Percentiles rank a stretch among this genome's conserved stretches.
These are phyloP conservation scores for Suhomyces pyralidae DNA, from an alignment of 805 yeast genomes.

Conservation along the genomic window DNA sequence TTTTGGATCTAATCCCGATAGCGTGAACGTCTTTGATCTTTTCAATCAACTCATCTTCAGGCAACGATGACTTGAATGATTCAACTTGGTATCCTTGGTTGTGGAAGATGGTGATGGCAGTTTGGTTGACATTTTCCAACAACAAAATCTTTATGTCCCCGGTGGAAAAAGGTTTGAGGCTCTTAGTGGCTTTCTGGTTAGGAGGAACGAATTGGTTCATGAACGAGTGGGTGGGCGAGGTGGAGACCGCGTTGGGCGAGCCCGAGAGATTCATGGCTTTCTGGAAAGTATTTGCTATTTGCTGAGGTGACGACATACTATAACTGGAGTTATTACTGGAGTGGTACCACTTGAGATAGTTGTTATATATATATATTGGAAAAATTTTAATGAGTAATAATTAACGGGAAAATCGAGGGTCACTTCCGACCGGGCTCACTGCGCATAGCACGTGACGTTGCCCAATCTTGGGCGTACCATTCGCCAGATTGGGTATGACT, in stretches of 20 bases:
- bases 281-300: slow-evolving; percentile 60
- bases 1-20: slow-evolving; percentile 96
- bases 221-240: slow-evolving; percentile 79
- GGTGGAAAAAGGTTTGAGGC: slow-evolving; percentile 90
- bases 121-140: slow-evolving; percentile 88
- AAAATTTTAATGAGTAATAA: slow-evolving; percentile 10
- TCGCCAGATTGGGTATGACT: background rate
- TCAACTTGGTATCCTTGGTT: slow-evolving; percentile 97
- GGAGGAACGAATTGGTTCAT: slow-evolving; percentile 51
- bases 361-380: background rate
- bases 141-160: slow-evolving; percentile 91
- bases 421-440: background rate
- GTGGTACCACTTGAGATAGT: background rate
- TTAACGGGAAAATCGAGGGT: background rate
- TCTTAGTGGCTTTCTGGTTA: slow-evolving; percentile 54
- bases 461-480: background rate
- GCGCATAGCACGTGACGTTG: slow-evolving; percentile 2
- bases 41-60: slow-evolving; percentile 91
- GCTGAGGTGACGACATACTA: slow-evolving; percentile 66
- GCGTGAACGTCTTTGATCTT: slow-evolving; percentile 93
- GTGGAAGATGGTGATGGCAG: slow-evolving; percentile 82
- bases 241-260: slow-evolving; percentile 67
- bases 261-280: slow-evolving; percentile 50
- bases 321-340: no score
- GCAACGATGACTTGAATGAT: slow-evolving; percentile 81